These are phyloP conservation scores for Nigrospora oryzae DNA, from an alignment of 2,329 filamentous ascomycete genomes.

Conservation along the genomic window DNA sequence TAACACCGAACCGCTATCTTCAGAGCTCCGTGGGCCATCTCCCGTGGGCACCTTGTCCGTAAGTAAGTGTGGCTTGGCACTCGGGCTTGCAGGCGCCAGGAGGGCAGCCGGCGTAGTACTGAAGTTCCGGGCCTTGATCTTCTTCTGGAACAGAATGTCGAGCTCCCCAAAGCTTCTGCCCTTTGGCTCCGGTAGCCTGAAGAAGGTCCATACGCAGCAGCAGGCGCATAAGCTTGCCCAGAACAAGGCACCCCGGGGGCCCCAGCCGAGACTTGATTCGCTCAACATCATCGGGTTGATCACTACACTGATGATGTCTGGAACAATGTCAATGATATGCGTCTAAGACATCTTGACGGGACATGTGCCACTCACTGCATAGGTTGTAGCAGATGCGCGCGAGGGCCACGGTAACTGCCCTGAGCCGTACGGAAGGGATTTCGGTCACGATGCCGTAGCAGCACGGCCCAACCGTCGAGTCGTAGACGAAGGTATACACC, in stretches of 20 bases:
- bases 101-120: neutral
- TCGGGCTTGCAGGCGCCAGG: too few species aligned
- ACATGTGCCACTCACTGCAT: neutral
- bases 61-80: too few species aligned
- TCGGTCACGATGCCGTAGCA: constrained; percentile 7
- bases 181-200: constrained; percentile 6
- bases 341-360: neutral
- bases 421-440: constrained; percentile 5
- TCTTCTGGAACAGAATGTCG: constrained; percentile 6
- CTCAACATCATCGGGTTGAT: constrained; percentile 6
- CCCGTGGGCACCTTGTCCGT: too few species aligned
- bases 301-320: constrained; percentile 5
- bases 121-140: constrained; percentile 3
- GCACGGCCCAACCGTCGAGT: constrained; percentile 5
- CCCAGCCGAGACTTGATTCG: constrained; percentile 3
- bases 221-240: constrained; percentile 4
- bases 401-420: constrained; percentile 5
- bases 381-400: constrained; percentile 7
- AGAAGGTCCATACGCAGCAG: constrained; percentile 7
- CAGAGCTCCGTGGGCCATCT: too few species aligned
- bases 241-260: constrained; percentile 3
- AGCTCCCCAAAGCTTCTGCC: constrained; percentile 4
- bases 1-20: too few species aligned
- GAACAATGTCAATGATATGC: neutral
- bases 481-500: constrained; percentile 4